Evolutionary conservation across 2,329 filamentous ascomycete species (phyloP).

Genomic region (Ophiocordyceps sinensis): DNA sequence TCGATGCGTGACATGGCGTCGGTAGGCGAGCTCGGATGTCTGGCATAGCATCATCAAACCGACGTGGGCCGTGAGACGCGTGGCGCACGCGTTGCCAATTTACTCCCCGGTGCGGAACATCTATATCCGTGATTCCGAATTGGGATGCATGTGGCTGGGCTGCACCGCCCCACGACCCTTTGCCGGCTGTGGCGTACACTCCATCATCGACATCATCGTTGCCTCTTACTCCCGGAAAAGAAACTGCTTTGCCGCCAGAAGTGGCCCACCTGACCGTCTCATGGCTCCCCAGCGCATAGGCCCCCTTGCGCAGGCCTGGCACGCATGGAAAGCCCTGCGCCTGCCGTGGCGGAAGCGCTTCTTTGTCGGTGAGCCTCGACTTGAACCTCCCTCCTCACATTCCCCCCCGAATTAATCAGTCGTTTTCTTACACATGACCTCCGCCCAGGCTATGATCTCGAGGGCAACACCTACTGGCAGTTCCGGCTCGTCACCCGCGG

Average conservation of each 20-base stretch:
- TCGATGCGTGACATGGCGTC: conserved; percentile 63
- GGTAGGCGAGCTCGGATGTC: not conserved
- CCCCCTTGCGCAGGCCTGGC: conserved; percentile 31
- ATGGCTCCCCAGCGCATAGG: conserved; percentile 24
- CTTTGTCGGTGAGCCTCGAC: conserved; percentile 34
- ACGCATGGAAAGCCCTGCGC: conserved; percentile 46
- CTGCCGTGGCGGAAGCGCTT: conserved; percentile 51
- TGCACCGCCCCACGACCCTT: not conserved
- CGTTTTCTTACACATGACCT: no score
- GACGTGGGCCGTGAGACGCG: no score
- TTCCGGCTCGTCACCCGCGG: conserved; percentile 37
- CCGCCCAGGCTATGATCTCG: conserved; percentile 43
- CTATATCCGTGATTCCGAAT: no score
- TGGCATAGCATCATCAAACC: no score
- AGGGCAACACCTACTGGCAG: conserved; percentile 57
- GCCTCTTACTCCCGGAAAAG: no score
- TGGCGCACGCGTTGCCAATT: no score
- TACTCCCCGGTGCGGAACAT: no score
- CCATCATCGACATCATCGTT: conserved; percentile 1
- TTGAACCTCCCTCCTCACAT: not conserved
- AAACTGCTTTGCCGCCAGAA: no score
- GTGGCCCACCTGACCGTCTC: not conserved
- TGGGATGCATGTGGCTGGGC: not conserved
- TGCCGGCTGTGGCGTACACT: not conserved
- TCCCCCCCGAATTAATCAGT: no score